Percentiles rank a stretch among this genome's conserved stretches.
Evolutionary conservation across 176 grass and related monocot species (phyloP).

Genomic region (Rhynchospora breviuscula): DNA sequence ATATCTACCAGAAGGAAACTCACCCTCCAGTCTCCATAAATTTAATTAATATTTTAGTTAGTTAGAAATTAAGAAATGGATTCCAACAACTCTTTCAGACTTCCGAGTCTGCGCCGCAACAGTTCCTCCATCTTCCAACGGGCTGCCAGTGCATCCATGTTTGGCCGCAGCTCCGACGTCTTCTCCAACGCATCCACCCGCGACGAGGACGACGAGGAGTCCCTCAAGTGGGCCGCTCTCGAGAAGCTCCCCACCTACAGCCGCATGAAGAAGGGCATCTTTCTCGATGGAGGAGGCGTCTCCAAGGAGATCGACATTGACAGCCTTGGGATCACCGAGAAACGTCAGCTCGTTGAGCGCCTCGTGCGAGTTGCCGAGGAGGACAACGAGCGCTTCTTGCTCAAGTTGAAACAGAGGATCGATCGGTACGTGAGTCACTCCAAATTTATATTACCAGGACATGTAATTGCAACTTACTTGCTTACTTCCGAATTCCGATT

Average conservation of each 20-base stretch:
- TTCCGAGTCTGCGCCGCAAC: constrained; percentile 28
- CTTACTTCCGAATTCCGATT: too few species aligned
- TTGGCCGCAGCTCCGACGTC: constrained; percentile 9
- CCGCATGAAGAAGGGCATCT: constrained; percentile 41
- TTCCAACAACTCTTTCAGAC: constrained; percentile 23
- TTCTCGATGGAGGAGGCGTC: not conserved
- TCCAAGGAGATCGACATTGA: constrained; percentile 35
- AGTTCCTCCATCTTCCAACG: constrained; percentile 31
- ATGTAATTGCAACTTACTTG: too few species aligned
- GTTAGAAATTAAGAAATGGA: too few species aligned
- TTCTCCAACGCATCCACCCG: constrained; percentile 35
- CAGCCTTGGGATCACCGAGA: constrained; percentile 33
- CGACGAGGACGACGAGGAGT: constrained; percentile 50
- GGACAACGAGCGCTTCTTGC: constrained; percentile 58
- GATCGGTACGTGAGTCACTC: constrained; percentile 21
- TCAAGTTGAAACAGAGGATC: constrained; percentile 43
- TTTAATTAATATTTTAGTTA: too few species aligned
- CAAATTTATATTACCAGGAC: too few species aligned
- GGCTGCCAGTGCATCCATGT: constrained; percentile 2
- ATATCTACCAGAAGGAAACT: too few species aligned
- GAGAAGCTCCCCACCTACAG: constrained; percentile 53
- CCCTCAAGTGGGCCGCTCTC: constrained; percentile 52
- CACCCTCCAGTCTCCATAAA: too few species aligned
- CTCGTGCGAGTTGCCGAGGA: constrained; percentile 52
- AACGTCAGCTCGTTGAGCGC: constrained; percentile 36